These are phyloP conservation scores for Wickerhamomyces sp. DNA, from an alignment of 1,139 yeast genomes.

Conservation along the genomic window DNA sequence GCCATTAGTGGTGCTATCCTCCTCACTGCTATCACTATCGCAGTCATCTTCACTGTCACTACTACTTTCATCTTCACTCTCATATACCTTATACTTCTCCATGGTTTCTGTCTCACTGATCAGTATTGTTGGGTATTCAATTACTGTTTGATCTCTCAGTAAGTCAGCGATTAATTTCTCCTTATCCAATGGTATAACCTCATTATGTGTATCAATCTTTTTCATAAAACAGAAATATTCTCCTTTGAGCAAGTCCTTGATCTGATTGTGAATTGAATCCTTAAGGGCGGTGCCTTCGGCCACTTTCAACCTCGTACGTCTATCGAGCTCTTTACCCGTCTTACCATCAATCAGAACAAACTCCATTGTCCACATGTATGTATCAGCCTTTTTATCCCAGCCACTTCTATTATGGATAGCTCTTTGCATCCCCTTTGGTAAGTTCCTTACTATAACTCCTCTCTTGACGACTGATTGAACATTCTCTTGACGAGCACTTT, in stretches of 20 bases:
- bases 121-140: constrained; percentile 74
- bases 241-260: constrained; percentile 3
- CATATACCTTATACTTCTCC: constrained; percentile 13
- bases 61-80: constrained; percentile 14
- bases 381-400: constrained; percentile 60
- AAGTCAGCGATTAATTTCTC: constrained; percentile 35
- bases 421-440: constrained; percentile 79
- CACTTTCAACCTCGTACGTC: constrained; percentile 12
- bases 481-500: not conserved
- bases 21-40: constrained; percentile 5
- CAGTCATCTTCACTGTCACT: constrained; percentile 12
- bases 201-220: constrained; percentile 16
- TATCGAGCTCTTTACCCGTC: constrained; percentile 8
- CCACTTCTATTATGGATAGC: constrained; percentile 63
- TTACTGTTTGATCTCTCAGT: constrained; percentile 51
- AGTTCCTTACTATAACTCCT: constrained; percentile 45
- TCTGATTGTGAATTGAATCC: constrained; percentile 12
- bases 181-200: constrained; percentile 8
- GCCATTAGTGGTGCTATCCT: constrained; percentile 4
- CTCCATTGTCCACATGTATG: constrained; percentile 78
- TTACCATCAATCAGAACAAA: constrained; percentile 45
- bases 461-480: constrained; percentile 27
- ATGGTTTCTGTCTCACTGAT: constrained; percentile 29
- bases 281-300: constrained; percentile 13
- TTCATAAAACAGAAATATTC: constrained; percentile 13